phyloP scores from a whole-genome alignment of 1,139 yeast species.

The Geotrichum europaeum region DNA sequence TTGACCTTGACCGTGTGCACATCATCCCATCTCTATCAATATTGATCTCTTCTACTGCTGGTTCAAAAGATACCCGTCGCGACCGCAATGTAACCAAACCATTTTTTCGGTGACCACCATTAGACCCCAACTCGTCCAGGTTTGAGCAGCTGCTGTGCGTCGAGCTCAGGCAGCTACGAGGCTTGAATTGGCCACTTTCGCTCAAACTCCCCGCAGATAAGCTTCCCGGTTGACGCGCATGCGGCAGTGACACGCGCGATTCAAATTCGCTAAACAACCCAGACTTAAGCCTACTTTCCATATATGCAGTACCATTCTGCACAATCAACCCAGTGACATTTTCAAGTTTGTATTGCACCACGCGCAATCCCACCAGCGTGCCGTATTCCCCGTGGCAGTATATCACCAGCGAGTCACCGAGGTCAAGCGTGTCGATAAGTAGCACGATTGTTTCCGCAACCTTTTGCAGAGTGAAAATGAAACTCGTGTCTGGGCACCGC shows the following conservation, averaged over 20 bases:
- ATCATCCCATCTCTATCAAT: not conserved
- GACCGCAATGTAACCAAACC: not conserved
- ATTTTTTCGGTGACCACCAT: not conserved
- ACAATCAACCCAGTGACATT: slow-evolving; percentile 34
- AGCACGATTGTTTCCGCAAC: slow-evolving; percentile 34
- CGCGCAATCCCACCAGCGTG: slow-evolving; percentile 39
- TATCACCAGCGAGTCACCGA: slow-evolving; percentile 32
- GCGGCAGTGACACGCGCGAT: not conserved
- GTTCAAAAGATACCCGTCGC: not conserved
- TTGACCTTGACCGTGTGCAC: not conserved
- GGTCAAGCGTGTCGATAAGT: slow-evolving; percentile 32
- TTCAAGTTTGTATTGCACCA: slow-evolving; percentile 35
- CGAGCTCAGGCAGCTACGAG: not conserved
- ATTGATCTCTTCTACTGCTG: not conserved
- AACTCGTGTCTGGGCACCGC: slow-evolving; percentile 28
- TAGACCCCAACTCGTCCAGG: not conserved
- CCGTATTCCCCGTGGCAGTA: slow-evolving; percentile 43
- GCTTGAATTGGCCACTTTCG: not conserved
- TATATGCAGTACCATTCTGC: slow-evolving; percentile 45
- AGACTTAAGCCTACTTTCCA: not conserved
- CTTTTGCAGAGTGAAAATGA: slow-evolving; percentile 34
- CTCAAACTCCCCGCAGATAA: not conserved
- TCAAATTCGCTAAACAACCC: not conserved
- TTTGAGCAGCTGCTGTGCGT: not conserved
- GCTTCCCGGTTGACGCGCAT: not conserved